Evolutionary conservation across 2,329 filamentous ascomycete species (phyloP), one percentile per base, ranked within the genome.

Genomic region (Monascus ruber): DNA sequence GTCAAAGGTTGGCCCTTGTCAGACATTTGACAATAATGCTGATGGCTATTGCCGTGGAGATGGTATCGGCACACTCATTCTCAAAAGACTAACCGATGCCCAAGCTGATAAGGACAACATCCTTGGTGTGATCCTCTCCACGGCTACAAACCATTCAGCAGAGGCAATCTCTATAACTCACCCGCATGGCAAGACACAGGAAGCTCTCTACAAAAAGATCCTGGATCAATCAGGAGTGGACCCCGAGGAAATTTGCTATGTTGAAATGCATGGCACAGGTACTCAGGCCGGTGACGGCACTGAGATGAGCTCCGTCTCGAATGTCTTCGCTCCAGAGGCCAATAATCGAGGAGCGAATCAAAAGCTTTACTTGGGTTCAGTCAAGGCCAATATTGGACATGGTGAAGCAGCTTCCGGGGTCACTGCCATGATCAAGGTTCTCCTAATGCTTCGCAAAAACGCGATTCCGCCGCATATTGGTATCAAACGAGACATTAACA

Each of bases 181-280:
- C 42, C 86, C 86, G 1, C 84, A 91, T 57, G 82, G 77, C 4
- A 81, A 77, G 9, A 81, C 83, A 0, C 86, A 93, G 59, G 77
- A 83, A 8, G 69, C 74, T 35, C 65, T 91, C 7, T 89, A 82
- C 51, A 74, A 75, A 40, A 70, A 76, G 31, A 78, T 91, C 26
- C 69, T 91, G 1, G 74, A 81, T 35, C 75, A 83, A 33, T 80
- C 83, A 33, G 80, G 81, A 42, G 73, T 91, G 24, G 79, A 88
- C 52, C 81, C 85, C 1, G 72, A 78, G 37, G 82, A 88, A 46
- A 73, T 94, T 36, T 79, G 79, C 59, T 93, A 89, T 53, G 79
- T 94, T 6, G 86, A 93, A 62, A 86, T 91, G 79, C 85, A 94
- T 58, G 86, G 84, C 9, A 94, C 86, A 2, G 86, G 86, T 27